These are phyloP conservation scores for Podaxis sp. DNA, from an alignment of 768 basidiomycete genomes.

Conservation along the genomic window DNA sequence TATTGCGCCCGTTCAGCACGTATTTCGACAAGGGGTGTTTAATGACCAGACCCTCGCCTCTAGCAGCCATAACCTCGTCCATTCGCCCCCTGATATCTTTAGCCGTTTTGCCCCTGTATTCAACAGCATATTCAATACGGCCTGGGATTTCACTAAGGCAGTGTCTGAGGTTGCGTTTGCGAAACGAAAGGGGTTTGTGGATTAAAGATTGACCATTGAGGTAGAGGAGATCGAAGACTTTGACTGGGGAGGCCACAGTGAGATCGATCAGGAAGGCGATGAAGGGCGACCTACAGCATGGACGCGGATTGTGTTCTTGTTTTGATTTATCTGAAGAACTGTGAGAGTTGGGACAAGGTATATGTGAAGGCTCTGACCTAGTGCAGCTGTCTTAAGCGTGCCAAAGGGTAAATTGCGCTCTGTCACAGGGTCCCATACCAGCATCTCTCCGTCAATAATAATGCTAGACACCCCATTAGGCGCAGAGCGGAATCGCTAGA, in stretches of 20 bases:
- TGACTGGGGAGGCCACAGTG: slow-evolving; percentile 55
- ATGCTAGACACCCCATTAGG: slow-evolving; percentile 48
- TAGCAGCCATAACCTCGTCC: slow-evolving; percentile 77
- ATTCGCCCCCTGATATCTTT: slow-evolving; percentile 80
- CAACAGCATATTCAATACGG: slow-evolving; percentile 74
- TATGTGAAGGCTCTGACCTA: slow-evolving; percentile 46
- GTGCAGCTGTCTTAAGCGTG: slow-evolving; percentile 87
- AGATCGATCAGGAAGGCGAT: background rate
- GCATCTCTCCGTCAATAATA: slow-evolving; percentile 96
- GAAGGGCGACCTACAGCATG: slow-evolving; percentile 70
- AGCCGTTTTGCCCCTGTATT: slow-evolving; percentile 72
- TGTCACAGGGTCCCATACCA: slow-evolving; percentile 94
- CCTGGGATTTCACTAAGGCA: slow-evolving; percentile 72
- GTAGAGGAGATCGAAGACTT: slow-evolving; percentile 92
- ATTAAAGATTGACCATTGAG: slow-evolving; percentile 82
- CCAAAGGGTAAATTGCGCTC: slow-evolving; percentile 91
- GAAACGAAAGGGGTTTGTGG: slow-evolving; percentile 64
- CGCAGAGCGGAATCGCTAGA: background rate
- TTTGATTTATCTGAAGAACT: slow-evolving; percentile 59
- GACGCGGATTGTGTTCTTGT: slow-evolving; percentile 72
- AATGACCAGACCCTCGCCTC: slow-evolving; percentile 92
- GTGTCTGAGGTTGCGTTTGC: slow-evolving; percentile 73
- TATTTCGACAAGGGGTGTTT: slow-evolving; percentile 85
- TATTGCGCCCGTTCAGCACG: slow-evolving; percentile 80
- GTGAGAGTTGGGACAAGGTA: background rate